Conservation (phyloP, 2,329 filamentous ascomycete genomes). For the Aspergillus quadricinctus region DNA sequence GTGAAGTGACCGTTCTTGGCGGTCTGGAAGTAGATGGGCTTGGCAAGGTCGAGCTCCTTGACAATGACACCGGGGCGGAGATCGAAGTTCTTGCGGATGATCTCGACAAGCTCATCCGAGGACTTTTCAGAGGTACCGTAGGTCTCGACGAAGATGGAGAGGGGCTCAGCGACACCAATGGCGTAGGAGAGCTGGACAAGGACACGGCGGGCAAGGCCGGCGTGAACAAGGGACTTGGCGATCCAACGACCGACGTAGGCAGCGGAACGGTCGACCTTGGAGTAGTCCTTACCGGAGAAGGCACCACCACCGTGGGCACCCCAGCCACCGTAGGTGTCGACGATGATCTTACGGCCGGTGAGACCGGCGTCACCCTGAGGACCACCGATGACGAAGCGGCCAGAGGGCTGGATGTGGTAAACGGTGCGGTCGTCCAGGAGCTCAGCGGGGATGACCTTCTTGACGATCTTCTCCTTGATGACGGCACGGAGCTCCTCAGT, state of each 20-base stretch:
- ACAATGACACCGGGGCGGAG: constrained; percentile 97
- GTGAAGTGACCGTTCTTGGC: constrained; percentile 99
- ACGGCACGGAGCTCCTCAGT: constrained; percentile 91
- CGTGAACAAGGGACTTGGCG: constrained; percentile 92
- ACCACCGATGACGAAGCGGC: constrained; percentile 97
- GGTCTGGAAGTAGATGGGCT: constrained; percentile 96
- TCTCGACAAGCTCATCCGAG: constrained; percentile 89
- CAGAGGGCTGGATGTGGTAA: constrained; percentile 99
- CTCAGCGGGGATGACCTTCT: constrained; percentile 86
- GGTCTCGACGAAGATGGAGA: constrained; percentile 95
- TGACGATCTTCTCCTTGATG: constrained; percentile 96
- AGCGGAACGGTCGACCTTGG: constrained; percentile 98
- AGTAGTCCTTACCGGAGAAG: constrained; percentile 99
- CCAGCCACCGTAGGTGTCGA: constrained; percentile 99
- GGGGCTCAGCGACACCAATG: constrained; percentile 96
- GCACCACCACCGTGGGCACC: constrained; percentile 99
- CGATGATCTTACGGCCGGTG: constrained; percentile 98
- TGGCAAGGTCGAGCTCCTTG: constrained; percentile 89
- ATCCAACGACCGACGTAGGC: constrained; percentile 98
- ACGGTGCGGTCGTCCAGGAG: constrained; percentile 89
- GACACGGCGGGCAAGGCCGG: constrained; percentile 82
- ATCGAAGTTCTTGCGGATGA: constrained; percentile 95
- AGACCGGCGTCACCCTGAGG: constrained; percentile 98
- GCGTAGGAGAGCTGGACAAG: constrained; percentile 99
- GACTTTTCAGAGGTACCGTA: constrained; percentile 91